Percentiles rank a stretch among this genome's conserved stretches.
These are phyloP conservation scores for Oryza meridionalis DNA, from an alignment of 176 grass and related monocot genomes.

Conservation along the genomic window DNA sequence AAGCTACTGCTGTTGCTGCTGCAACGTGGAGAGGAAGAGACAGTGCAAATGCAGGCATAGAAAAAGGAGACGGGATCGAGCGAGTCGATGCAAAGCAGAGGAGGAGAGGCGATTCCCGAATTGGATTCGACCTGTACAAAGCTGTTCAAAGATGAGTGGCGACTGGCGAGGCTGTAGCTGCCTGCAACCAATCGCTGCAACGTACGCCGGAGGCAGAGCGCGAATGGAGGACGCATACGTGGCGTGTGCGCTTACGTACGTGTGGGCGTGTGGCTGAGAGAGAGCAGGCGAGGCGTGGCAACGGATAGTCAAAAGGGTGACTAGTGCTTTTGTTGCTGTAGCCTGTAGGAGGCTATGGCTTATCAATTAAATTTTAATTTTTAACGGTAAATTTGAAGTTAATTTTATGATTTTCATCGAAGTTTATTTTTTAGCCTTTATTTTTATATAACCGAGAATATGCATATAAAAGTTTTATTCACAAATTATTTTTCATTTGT, in stretches of 20 bases:
- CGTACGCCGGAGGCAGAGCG: no score
- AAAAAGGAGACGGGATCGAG: neutral
- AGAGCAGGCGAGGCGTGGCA: neutral
- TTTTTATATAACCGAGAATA: no score
- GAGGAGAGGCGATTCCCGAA: neutral
- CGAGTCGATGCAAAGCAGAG: neutral
- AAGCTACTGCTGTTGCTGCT: neutral
- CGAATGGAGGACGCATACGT: neutral
- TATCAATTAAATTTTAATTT: no score
- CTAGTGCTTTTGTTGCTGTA: neutral
- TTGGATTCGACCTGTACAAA: slow-evolving; percentile 4
- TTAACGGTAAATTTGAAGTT: no score
- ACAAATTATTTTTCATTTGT: no score
- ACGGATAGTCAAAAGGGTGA: neutral
- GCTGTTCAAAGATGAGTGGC: neutral
- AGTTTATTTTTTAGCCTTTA: no score
- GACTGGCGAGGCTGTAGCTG: neutral
- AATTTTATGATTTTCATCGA: no score
- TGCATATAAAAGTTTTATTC: no score
- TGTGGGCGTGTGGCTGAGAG: neutral
- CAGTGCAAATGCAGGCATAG: neutral
- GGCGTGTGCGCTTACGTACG: neutral
- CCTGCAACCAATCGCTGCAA: neutral
- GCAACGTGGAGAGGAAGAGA: neutral
- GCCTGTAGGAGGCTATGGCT: neutral